Conservation (phyloP, 73 alveolate species). For the Paraurostyla sp. region DNA sequence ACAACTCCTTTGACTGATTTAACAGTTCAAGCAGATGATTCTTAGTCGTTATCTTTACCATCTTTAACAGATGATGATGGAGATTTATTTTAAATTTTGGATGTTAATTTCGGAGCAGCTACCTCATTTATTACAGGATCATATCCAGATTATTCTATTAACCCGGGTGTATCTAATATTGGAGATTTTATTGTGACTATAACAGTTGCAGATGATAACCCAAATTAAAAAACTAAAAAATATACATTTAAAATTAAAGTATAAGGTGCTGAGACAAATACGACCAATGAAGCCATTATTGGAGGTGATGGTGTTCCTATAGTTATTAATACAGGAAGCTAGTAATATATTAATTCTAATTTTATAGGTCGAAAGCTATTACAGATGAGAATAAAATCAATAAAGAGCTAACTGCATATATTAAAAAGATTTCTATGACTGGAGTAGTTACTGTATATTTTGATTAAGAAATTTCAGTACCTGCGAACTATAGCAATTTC, state of each 20-base stretch:
- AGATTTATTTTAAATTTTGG: not conserved
- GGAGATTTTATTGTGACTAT: not conserved
- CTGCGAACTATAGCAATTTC: not conserved
- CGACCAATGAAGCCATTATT: not conserved
- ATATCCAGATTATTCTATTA: not conserved
- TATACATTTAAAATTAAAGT: constrained; percentile 9
- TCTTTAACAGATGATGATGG: constrained; percentile 11
- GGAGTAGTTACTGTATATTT: not conserved
- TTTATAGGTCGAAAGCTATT: not conserved
- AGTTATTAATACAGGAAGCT: not conserved
- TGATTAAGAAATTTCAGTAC: not conserved
- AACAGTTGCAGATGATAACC: constrained; percentile 40
- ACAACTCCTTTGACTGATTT: not conserved
- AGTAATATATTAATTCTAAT: not conserved
- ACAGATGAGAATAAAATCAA: not conserved
- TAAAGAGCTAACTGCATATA: not conserved
- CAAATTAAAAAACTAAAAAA: not conserved
- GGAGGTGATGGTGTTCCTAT: not conserved
- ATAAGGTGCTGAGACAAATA: not conserved
- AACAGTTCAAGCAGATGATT: not conserved
- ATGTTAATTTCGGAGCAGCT: not conserved
- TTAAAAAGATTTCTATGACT: not conserved
- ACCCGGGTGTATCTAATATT: not conserved
- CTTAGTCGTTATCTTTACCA: not conserved
- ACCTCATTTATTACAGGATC: not conserved